Evolutionary conservation across 352 stramenopile genomes (phyloP).

Genomic region (Pythium aquatile): DNA sequence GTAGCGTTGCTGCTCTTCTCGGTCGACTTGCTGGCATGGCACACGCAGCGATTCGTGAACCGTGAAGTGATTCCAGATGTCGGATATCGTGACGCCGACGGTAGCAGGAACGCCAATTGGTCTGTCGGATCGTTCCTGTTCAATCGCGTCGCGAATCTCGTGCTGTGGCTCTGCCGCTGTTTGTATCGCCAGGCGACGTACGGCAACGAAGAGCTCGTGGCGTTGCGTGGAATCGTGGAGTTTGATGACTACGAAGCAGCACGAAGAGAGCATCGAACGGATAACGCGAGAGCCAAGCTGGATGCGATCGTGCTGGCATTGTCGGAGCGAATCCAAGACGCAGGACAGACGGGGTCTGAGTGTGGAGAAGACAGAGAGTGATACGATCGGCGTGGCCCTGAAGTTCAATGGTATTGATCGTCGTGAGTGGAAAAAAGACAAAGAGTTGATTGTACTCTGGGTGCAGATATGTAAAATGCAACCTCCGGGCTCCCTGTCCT

Average conservation of each 20-base stretch:
- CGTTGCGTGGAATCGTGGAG: constrained; percentile 21
- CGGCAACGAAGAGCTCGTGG: constrained; percentile 8
- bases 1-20: neutral
- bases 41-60: constrained; percentile 1
- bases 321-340: neutral
- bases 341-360: neutral
- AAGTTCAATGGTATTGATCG: too few relatives aligned
- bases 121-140: constrained; percentile 19
- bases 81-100: neutral
- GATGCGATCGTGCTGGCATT: neutral
- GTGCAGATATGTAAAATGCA: neutral
- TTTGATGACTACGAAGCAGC: constrained; percentile 14
- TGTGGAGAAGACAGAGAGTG: neutral
- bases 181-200: constrained; percentile 14
- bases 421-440: too few relatives aligned
- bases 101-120: neutral
- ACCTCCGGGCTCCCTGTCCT: neutral
- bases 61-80: neutral
- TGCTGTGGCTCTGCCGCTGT: constrained; percentile 15
- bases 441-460: too few relatives aligned
- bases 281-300: neutral
- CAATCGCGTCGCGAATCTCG: constrained; percentile 9
- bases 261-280: neutral
- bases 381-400: too few relatives aligned
- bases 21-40: neutral